phyloP scores from a whole-genome alignment of 1,284 basidiomycete genomes.

The Violaceomyces palustris region DNA sequence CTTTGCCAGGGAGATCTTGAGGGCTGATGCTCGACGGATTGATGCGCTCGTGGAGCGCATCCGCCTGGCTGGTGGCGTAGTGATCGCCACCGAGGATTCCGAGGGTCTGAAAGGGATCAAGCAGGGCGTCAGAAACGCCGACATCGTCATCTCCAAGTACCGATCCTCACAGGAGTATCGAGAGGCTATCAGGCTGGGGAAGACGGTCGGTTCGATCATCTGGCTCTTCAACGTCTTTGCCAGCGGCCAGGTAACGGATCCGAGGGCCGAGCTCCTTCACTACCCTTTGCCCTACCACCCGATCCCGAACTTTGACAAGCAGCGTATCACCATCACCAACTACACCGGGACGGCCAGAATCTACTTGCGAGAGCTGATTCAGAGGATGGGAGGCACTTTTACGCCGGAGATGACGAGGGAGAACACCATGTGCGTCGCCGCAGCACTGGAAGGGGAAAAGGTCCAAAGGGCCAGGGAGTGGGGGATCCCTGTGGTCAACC shows the following conservation, averaged over 20 bases:
- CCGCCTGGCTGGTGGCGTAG: conserved; percentile 11
- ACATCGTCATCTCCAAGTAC: conserved; percentile 67
- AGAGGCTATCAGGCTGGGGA: conserved; percentile 62
- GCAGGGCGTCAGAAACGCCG: conserved; percentile 55
- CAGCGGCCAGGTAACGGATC: conserved; percentile 62
- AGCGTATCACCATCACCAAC: conserved; percentile 78
- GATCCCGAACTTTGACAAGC: conserved; percentile 50
- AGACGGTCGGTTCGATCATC: conserved; percentile 69
- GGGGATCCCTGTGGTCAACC: conserved; percentile 80
- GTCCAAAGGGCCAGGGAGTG: conserved; percentile 68
- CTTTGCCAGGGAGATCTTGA: conserved; percentile 28
- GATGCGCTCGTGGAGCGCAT: conserved; percentile 52
- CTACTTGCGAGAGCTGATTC: conserved; percentile 76
- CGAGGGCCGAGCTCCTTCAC: conserved; percentile 64
- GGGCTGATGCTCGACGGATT: conserved; percentile 44
- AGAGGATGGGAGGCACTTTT: conserved; percentile 69
- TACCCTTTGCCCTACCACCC: conserved; percentile 59
- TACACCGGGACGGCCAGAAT: conserved; percentile 77
- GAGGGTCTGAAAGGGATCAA: conserved; percentile 24
- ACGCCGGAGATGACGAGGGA: conserved; percentile 66
- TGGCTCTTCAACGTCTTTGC: conserved; percentile 77
- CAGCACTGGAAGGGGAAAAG: conserved; percentile 73
- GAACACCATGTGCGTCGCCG: conserved; percentile 75
- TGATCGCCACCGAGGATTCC: conserved; percentile 20
- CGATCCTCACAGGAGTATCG: conserved; percentile 67